A percentile compares a stretch with the other conserved stretches of the same genome.
Evolutionary conservation across 2,329 filamentous ascomycete genomes (phyloP).

Genomic region (Aureobasidium subglaciale): DNA sequence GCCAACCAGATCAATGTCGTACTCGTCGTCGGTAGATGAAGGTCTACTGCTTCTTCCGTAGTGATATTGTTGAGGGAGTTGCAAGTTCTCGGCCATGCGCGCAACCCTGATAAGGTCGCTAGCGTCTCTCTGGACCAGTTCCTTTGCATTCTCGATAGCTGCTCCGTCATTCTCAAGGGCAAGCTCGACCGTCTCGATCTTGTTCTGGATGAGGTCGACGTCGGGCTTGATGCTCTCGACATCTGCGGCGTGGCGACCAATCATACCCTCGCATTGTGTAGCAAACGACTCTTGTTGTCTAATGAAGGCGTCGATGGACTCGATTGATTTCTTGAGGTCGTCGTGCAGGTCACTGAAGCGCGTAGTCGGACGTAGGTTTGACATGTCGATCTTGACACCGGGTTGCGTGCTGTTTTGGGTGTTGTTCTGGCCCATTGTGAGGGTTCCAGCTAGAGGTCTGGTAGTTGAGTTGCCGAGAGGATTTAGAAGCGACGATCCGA

Average conservation of each 20-base stretch:
- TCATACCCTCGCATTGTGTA: constrained; percentile 63
- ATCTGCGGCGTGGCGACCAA: constrained; percentile 55
- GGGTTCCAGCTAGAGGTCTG: constrained; percentile 24
- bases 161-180: constrained; percentile 57
- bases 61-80: constrained; percentile 59
- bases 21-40: constrained; percentile 23
- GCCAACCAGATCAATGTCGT: constrained; percentile 39
- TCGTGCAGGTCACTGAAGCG: constrained; percentile 87
- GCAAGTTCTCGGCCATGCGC: constrained; percentile 66
- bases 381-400: constrained; percentile 70
- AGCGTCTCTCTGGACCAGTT: constrained; percentile 56
- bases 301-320: constrained; percentile 71
- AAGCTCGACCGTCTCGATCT: constrained; percentile 56
- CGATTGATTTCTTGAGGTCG: constrained; percentile 70
- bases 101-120: constrained; percentile 65
- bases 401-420: constrained; percentile 45
- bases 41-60: constrained; percentile 30
- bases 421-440: constrained; percentile 43
- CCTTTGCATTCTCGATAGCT: constrained; percentile 51
- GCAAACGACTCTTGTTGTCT: constrained; percentile 69
- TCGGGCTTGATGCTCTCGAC: constrained; percentile 59
- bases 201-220: constrained; percentile 55
- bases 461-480: constrained; percentile 16
- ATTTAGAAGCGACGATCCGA: constrained; percentile 19
- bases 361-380: constrained; percentile 75